phyloP scores from a whole-genome alignment of 164 flowering plant species.

The Sextonia rubra region DNA sequence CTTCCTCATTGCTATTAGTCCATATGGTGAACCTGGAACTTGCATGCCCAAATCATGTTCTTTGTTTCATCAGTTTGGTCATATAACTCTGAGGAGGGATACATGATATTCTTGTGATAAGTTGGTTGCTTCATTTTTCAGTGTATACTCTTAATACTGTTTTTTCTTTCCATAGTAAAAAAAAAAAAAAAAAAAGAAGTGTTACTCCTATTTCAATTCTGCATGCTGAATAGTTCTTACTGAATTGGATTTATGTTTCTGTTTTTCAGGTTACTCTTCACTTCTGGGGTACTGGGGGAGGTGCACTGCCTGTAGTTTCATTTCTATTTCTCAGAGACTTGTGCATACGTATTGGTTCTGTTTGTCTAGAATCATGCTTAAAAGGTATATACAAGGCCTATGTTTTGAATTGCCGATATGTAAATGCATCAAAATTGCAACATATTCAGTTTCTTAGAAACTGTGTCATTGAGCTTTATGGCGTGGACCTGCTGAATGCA shows the following conservation, averaged over 20 bases:
- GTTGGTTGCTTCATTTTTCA: no score
- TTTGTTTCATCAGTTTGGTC: background rate
- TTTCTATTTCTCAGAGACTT: slow-evolving; percentile 77
- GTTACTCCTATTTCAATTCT: background rate
- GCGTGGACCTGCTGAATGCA: slow-evolving; percentile 70
- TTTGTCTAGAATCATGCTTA: slow-evolving; percentile 74
- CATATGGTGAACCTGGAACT: no score
- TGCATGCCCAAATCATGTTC: no score
- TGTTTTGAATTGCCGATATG: slow-evolving; percentile 69
- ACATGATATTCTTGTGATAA: no score
- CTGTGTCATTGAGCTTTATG: slow-evolving; percentile 71
- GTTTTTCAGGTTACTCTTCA: slow-evolving; percentile 72
- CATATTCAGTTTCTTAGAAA: slow-evolving; percentile 80
- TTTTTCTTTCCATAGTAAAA: no score
- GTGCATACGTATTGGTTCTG: slow-evolving; percentile 82
- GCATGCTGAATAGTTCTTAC: background rate
- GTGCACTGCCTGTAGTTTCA: slow-evolving; percentile 79
- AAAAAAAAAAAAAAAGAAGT: no score
- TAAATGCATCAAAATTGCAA: slow-evolving; percentile 71
- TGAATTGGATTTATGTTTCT: slow-evolving; percentile 8
- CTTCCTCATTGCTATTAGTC: no score
- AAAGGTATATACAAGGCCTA: slow-evolving; percentile 93
- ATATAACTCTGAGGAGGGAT: no score
- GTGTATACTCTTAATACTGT: no score
- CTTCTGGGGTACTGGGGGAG: slow-evolving; percentile 95